Conservation (phyloP, 495 filamentous ascomycete species). For the Daldinia caldariorum region DNA sequence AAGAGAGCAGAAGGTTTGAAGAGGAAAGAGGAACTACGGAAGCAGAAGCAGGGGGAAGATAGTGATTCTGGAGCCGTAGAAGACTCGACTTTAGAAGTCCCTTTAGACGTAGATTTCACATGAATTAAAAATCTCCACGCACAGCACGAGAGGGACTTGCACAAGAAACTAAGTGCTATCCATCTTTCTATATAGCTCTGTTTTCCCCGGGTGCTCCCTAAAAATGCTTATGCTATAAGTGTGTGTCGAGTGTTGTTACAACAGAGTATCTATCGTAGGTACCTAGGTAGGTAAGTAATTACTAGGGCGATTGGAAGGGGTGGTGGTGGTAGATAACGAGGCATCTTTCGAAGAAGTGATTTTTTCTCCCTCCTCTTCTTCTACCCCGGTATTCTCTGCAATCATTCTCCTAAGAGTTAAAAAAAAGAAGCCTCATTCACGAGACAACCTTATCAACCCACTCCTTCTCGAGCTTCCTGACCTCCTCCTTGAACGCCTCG, state of each 20-base stretch:
- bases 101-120: conserved; percentile 44
- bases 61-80: conserved; percentile 7
- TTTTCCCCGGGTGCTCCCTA: conserved; percentile 32
- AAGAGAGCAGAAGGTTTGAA: conserved; percentile 70
- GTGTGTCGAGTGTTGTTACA: conserved; percentile 46
- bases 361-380: neutral
- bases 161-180: conserved; percentile 13
- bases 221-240: conserved; percentile 44
- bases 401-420: neutral
- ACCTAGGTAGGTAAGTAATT: neutral
- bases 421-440: conserved; percentile 31
- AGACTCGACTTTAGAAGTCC: conserved; percentile 39
- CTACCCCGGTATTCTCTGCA: neutral
- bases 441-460: conserved; percentile 87
- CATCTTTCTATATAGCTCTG: conserved; percentile 43
- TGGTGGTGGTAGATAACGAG: neutral
- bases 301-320: neutral
- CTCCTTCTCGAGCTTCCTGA: conserved; percentile 79
- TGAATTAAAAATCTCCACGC: conserved; percentile 8
- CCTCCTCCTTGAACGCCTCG: conserved; percentile 86
- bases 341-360: neutral
- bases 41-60: conserved; percentile 25
- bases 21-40: conserved; percentile 53
- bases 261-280: conserved; percentile 19
- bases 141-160: neutral